Percentiles rank a stretch among this genome's conserved stretches.
Conservation (phyloP, 257 asterid genomes). For the Jaltomata sinuosa region DNA sequence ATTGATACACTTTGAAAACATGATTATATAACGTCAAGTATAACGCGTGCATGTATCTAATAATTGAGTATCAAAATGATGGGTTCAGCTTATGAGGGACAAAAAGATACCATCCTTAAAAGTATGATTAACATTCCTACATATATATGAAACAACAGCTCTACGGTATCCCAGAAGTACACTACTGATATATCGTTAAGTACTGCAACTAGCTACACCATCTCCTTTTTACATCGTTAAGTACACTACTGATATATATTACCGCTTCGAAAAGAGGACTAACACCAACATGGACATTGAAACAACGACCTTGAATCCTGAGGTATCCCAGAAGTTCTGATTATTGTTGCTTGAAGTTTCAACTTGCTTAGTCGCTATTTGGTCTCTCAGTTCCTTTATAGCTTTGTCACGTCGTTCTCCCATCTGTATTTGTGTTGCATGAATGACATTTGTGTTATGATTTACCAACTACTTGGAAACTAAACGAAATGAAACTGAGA, state of each 20-base stretch:
- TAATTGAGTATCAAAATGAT: background rate
- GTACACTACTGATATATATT: background rate
- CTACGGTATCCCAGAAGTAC: too few species aligned
- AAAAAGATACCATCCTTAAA: background rate
- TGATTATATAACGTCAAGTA: background rate
- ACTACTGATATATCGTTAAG: too few species aligned
- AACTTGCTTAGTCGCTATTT: slow-evolving; percentile 39
- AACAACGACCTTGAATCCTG: slow-evolving; percentile 67
- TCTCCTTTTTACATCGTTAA: slow-evolving; percentile 21
- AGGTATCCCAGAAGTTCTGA: slow-evolving; percentile 72
- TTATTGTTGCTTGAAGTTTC: slow-evolving; percentile 25
- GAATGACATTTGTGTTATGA: background rate
- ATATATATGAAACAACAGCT: background rate
- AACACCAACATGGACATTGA: slow-evolving; percentile 82
- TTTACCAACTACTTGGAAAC: background rate
- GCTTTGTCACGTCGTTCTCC: slow-evolving; percentile 83
- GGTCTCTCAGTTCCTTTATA: slow-evolving; percentile 71
- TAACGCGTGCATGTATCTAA: background rate
- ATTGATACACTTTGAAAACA: background rate
- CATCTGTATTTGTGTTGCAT: slow-evolving; percentile 34
- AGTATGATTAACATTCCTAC: background rate
- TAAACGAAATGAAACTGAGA: background rate
- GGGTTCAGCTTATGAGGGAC: background rate
- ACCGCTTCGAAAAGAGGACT: slow-evolving; percentile 71
- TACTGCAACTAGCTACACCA: slow-evolving; percentile 13